Percentiles rank a stretch among this genome's conserved stretches.
These are phyloP conservation scores for Eruca vesicaria DNA, from an alignment of 441 rosid genomes.

Conservation along the genomic window DNA sequence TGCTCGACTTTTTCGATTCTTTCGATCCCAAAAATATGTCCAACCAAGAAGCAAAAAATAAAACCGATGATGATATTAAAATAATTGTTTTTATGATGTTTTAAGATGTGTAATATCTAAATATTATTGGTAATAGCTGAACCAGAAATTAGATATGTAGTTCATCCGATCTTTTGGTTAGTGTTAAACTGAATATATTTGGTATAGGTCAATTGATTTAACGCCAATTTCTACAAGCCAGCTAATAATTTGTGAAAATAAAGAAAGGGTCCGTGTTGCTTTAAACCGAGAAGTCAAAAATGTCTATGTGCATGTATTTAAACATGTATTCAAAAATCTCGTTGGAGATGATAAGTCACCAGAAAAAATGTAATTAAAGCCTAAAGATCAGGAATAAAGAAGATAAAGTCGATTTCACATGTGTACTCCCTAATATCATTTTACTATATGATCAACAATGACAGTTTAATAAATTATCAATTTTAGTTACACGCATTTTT, in stretches of 20 bases:
- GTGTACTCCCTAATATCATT: constrained; percentile 12
- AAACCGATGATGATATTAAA: too few species aligned
- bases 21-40: too few species aligned
- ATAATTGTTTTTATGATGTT: too few species aligned
- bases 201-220: constrained; percentile 12
- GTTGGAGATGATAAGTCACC: constrained; percentile 17
- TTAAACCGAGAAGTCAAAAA: constrained; percentile 19
- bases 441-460: neutral
- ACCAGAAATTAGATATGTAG: too few species aligned
- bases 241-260: constrained; percentile 16
- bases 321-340: constrained; percentile 4
- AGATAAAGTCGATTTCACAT: constrained; percentile 28
- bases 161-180: neutral
- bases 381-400: constrained; percentile 38
- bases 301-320: constrained; percentile 30
- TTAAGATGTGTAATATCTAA: too few species aligned
- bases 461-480: neutral
- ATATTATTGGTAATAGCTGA: too few species aligned
- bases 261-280: constrained; percentile 26
- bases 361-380: constrained; percentile 24
- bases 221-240: constrained; percentile 25
- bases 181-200: too few species aligned
- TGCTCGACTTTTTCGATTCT: too few species aligned
- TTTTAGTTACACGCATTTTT: neutral
- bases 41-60: too few species aligned